phyloP scores from a whole-genome alignment of 768 basidiomycete genomes.

The Suillus spraguei region DNA sequence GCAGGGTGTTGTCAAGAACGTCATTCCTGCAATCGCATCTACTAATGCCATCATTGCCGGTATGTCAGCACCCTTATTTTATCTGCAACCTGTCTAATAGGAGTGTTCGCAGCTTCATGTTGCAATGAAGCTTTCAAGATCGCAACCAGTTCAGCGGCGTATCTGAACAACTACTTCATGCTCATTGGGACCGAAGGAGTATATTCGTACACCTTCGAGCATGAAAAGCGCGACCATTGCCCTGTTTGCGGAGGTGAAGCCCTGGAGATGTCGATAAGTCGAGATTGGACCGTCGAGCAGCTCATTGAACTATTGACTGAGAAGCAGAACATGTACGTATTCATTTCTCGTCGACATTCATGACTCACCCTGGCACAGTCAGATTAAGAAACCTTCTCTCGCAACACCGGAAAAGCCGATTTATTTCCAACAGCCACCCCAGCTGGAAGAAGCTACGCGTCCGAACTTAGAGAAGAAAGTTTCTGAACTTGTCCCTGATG shows the following conservation, averaged over 20 bases:
- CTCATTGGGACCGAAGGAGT: slow-evolving; percentile 95
- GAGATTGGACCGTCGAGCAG: slow-evolving; percentile 79
- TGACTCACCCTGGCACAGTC: slow-evolving; percentile 49
- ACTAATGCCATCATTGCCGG: slow-evolving; percentile 99
- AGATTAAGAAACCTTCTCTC: slow-evolving; percentile 95
- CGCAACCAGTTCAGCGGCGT: slow-evolving; percentile 92
- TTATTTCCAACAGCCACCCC: slow-evolving; percentile 93
- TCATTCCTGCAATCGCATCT: slow-evolving; percentile 98
- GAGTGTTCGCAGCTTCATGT: slow-evolving; percentile 70
- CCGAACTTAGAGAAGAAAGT: slow-evolving; percentile 89
- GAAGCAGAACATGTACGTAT: slow-evolving; percentile 84
- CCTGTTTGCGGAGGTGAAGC: slow-evolving; percentile 96
- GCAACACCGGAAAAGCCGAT: slow-evolving; percentile 76
- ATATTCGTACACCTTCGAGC: slow-evolving; percentile 97
- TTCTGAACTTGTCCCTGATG: slow-evolving; percentile 74
- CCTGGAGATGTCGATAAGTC: slow-evolving; percentile 68
- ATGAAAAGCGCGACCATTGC: slow-evolving; percentile 90
- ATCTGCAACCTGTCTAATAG: background rate
- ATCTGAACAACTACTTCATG: slow-evolving; percentile 98
- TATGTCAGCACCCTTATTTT: slow-evolving; percentile 32
- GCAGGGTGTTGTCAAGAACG: slow-evolving; percentile 99
- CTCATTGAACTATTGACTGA: slow-evolving; percentile 88
- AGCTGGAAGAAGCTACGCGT: slow-evolving; percentile 86
- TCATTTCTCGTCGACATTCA: background rate
- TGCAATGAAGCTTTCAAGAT: slow-evolving; percentile 99